Evolutionary conservation across 352 stramenopile genomes (phyloP), one percentile per base, ranked within the genome.

Genomic region (Phytophthora quininea): DNA sequence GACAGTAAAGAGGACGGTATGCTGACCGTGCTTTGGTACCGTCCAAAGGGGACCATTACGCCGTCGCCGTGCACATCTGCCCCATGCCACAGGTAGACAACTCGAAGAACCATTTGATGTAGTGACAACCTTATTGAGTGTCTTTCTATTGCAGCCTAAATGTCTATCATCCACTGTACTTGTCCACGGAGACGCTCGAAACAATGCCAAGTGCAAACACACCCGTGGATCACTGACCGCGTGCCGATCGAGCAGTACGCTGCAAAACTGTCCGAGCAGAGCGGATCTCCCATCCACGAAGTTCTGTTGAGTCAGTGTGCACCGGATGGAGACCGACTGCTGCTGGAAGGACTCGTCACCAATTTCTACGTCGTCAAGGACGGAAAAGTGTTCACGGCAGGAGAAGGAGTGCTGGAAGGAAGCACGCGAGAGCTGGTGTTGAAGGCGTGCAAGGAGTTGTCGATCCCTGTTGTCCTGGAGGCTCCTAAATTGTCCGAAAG

Each of bases 331-430:
- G 76, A 88, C 32, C 57, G 38, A 14, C 46, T 77, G 46, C 67
- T 95, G 33, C 70, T 93, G 35, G 87, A 95, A 79, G 87, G 87
- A 11, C 66, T 93, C 24, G 83, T 90, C 51, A 89, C 82, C 54
- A 95, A 95, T 58, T 88, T 95, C 33, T 95, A 90, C 49, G 79
- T 91, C 49, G 83, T 91, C 29, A 77, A 82, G 32, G 52, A 78
- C 1, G 72, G 68, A 1, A 64, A n/a, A 10, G 38, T 95, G 15
- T 78, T 76, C 58, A 95, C 87, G 2, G 73, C 85, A 2, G 54
- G 57, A 6, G 57, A 75, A 12, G 60, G 64, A 35, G 70, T 95
- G 15, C 64, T 95, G 31, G 49, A 71, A 2, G 87, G 87, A 1
- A 93, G 82, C 57, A 90, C 79, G 0, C 80, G 87, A 9, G 69